Conservation (phyloP, 176 grass and related monocot species). For the Themeda triandra region DNA sequence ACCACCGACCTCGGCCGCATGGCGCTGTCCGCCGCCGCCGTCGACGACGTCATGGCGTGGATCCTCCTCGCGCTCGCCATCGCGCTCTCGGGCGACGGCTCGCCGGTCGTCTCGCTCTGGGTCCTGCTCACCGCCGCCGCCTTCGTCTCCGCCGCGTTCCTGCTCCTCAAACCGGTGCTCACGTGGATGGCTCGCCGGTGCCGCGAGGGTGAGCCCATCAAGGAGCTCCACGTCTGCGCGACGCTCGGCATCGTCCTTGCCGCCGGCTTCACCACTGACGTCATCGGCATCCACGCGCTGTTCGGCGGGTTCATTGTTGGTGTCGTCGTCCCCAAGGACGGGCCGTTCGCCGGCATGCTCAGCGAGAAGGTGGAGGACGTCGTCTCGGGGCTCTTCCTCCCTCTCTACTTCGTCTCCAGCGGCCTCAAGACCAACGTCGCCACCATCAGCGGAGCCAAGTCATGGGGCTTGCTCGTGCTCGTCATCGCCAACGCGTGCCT, state of each 20-base stretch:
- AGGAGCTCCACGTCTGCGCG: constrained; percentile 58
- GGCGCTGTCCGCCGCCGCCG: constrained; percentile 67
- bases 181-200: constrained; percentile 48
- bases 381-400: constrained; percentile 69
- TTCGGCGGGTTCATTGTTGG: constrained; percentile 71
- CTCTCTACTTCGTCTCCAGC: constrained; percentile 79
- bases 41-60: constrained; percentile 68
- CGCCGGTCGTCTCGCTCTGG: constrained; percentile 58
- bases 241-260: constrained; percentile 59
- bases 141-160: constrained; percentile 24
- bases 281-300: constrained; percentile 68
- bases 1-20: constrained; percentile 66
- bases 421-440: constrained; percentile 79
- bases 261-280: constrained; percentile 55
- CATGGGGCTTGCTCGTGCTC: constrained; percentile 62
- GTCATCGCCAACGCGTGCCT: constrained; percentile 65
- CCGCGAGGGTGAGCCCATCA: constrained; percentile 49
- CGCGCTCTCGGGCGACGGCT: constrained; percentile 48
- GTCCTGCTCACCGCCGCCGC: constrained; percentile 48
- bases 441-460: constrained; percentile 62
- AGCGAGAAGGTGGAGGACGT: constrained; percentile 78
- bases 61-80: constrained; percentile 69
- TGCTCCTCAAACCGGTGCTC: constrained; percentile 41
- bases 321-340: constrained; percentile 65
- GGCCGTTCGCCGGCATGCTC: constrained; percentile 55